Base-by-base conservation (phyloP, 2,329 filamentous ascomycete species). In the Dryadomyces quercivorus region DNA sequence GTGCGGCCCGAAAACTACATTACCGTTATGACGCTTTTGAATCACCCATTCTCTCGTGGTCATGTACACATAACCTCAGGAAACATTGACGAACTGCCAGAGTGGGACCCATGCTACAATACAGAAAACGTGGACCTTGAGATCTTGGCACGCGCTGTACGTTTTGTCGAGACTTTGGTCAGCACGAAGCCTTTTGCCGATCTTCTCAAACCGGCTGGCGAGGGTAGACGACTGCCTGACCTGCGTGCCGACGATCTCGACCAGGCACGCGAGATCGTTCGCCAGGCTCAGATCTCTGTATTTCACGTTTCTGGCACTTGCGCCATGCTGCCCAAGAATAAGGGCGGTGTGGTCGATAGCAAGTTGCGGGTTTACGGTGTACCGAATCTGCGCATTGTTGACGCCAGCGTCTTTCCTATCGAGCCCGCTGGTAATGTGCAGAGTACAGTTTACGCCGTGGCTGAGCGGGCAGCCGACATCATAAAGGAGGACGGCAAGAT, bases 1-100 rank as follows among this genome's bases (percentile, higher is more conserved):
- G 1, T 63, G 64, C 31, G 62, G 61, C 2, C 64, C 1, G 63
- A 68, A 56, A 73, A 80, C 57, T 77, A 75, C 60, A 69, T 78
- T 48, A 74, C 75, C 15, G 74, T 51, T n/a, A 51, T 51, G 50
- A 51, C 38, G 9, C 20, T 51, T 15, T 38, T 51, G 18, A 51
- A 75, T 13, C 80, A 81, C 55, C 79, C 79, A 0, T 75, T 76
- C 59, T 78, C 75, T 2, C 72, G 78, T 0, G 80, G 80, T 6
- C 69, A 71, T 34, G 73, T 80, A 55, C 80, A 82, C 65, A 76
- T 82, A 54, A 64, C 63, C 5, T 70, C 69, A 2, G 51, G 68
- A 1, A 67, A 72, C 44, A 64, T 70, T 3, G 61, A 31, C 21
- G 38, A 51, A 15, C 20, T 26, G 31, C 70, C 73, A 0, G 69